Conservation (phyloP, 805 yeast species). For the Torulaspora indica region DNA sequence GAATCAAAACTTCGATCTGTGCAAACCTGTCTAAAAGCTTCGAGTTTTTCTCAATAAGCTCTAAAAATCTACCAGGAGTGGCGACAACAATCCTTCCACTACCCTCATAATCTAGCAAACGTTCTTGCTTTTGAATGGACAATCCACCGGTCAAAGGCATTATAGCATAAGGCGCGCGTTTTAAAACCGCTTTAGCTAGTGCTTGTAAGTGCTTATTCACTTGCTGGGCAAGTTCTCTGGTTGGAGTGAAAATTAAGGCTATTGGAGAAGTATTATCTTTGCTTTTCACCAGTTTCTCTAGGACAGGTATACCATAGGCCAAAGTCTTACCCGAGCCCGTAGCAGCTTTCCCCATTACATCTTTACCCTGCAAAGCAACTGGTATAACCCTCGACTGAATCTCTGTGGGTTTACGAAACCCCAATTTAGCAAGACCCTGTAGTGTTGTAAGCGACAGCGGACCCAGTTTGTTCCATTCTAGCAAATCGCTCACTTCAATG, state of each 20-base stretch:
- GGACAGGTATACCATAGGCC: constrained; percentile 90
- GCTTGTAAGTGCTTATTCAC: constrained; percentile 72
- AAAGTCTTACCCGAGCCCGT: constrained; percentile 97
- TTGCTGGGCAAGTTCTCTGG: constrained; percentile 94
- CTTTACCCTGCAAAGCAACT: constrained; percentile 62
- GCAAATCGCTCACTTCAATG: constrained; percentile 44
- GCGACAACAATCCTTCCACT: constrained; percentile 80
- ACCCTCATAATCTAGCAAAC: constrained; percentile 59
- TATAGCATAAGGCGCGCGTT: constrained; percentile 54
- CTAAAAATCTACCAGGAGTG: constrained; percentile 91
- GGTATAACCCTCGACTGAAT: constrained; percentile 80
- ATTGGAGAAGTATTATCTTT: constrained; percentile 43
- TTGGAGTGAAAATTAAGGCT: constrained; percentile 87
- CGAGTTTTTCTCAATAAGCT: constrained; percentile 62
- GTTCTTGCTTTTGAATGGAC: constrained; percentile 87
- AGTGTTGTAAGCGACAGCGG: constrained; percentile 52
- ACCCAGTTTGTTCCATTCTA: constrained; percentile 50
- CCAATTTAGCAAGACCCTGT: constrained; percentile 54
- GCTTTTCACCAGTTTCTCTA: constrained; percentile 51
- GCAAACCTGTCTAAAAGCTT: constrained; percentile 40
- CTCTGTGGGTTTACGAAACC: constrained; percentile 70
- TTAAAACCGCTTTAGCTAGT: constrained; percentile 38
- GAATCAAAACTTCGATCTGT: constrained; percentile 50
- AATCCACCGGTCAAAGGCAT: constrained; percentile 90
- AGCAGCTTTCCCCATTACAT: constrained; percentile 91